phyloP scores from a whole-genome alignment of 306 rosid species.

The Cicer arietinum region DNA sequence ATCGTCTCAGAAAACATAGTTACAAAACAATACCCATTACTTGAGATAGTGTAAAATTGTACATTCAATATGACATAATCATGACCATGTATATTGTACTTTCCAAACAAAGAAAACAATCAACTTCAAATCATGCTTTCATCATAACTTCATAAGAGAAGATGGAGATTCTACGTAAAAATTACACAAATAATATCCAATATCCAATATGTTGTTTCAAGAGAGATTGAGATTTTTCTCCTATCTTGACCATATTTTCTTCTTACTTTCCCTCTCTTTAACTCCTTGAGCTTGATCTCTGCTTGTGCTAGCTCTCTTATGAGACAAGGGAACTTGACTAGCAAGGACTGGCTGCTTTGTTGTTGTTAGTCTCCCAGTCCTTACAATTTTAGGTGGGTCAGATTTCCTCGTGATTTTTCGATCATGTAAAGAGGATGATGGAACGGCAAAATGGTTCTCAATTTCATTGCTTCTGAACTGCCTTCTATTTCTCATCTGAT shows the following conservation, averaged over 20 bases:
- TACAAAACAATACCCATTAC: background rate
- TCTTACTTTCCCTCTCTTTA: constrained; percentile 73
- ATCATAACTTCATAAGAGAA: background rate
- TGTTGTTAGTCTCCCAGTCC: constrained; percentile 56
- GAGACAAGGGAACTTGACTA: constrained; percentile 62
- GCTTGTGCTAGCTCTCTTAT: constrained; percentile 70
- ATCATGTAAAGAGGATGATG: constrained; percentile 47
- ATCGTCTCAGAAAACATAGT: background rate
- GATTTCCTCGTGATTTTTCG: constrained; percentile 70
- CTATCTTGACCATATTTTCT: constrained; percentile 82
- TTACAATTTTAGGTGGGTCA: constrained; percentile 71
- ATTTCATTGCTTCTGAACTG: constrained; percentile 67
- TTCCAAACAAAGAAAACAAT: background rate
- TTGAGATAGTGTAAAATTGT: background rate
- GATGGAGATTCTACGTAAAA: constrained; percentile 3
- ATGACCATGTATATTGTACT: background rate
- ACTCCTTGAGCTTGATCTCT: constrained; percentile 72
- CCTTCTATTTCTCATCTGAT: constrained; percentile 67
- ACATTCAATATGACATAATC: constrained; percentile 1
- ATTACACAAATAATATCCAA: constrained; percentile 30
- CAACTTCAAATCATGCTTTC: constrained; percentile 13
- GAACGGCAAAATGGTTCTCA: constrained; percentile 56
- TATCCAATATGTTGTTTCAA: constrained; percentile 28
- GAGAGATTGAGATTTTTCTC: constrained; percentile 29
- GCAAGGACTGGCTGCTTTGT: constrained; percentile 59